Evolutionary conservation across 331 rosid genomes (phyloP).

Genomic region (Pyrus hybrid): DNA sequence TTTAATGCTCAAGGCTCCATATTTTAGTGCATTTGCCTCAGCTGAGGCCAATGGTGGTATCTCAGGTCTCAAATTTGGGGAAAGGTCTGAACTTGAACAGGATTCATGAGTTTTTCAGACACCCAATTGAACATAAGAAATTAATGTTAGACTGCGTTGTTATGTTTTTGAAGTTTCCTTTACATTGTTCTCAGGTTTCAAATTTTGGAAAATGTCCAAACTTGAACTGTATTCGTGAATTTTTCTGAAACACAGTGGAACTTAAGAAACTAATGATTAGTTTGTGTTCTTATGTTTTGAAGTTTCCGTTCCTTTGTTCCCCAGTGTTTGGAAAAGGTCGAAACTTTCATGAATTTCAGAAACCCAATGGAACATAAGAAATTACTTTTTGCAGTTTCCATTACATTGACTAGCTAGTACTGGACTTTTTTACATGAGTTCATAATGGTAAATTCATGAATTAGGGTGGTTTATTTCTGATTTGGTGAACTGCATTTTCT

Average conservation of each 20-base stretch:
- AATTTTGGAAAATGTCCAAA: background rate
- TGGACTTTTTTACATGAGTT: background rate
- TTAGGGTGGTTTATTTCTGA: background rate
- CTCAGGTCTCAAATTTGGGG: background rate
- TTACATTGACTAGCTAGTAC: background rate
- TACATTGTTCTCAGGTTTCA: background rate
- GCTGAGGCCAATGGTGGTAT: background rate
- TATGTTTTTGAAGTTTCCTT: background rate
- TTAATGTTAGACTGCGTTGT: background rate
- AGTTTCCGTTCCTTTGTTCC: background rate
- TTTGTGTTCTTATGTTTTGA: background rate
- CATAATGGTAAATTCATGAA: background rate
- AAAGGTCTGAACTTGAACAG: background rate
- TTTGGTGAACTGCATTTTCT: slow-evolving; percentile 12
- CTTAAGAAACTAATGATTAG: background rate
- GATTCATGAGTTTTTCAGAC: background rate
- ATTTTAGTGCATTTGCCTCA: background rate
- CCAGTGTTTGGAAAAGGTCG: background rate
- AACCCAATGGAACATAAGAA: background rate
- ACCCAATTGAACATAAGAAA: background rate
- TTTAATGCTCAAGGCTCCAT: background rate
- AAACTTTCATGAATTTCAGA: background rate
- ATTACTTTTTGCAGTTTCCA: background rate
- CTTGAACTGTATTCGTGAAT: background rate
- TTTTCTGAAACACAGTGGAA: background rate